Base-by-base conservation (phyloP, 2,329 filamentous ascomycete species). In the Epichloe sibirici region DNA sequence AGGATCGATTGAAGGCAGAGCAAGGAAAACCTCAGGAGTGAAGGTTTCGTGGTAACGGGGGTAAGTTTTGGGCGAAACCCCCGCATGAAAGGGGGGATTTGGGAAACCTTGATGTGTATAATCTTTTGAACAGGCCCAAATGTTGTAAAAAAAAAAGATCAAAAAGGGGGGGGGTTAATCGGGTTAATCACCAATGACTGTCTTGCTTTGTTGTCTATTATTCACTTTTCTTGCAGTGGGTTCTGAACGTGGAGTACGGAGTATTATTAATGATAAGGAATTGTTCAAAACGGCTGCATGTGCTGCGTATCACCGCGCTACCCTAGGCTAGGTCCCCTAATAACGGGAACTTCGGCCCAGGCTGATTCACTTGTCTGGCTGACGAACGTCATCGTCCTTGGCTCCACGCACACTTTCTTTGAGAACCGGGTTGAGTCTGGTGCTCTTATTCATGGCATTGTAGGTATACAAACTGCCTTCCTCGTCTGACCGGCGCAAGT, bases 1-100 rank as follows among this genome's bases (percentile, higher is more conserved):
- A 73, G 64, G 70, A 73, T 48, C 63, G 59, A 51, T 53, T 59
- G 54, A 67, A 68, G 58, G 59, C 63, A 31, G 65, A 64, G 54
- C 61, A 65, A 52, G 58, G 56, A 40, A 62, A 66, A 56, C 47
- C 56, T 52, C 61, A 65, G 57, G 62, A 65, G 51, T 62, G 58
- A 58, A 43, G 43, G 13, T 3, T 6, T 23, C 9, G 11, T 34
- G 21, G 17, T 21, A 12, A 11, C 4, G 7, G 3, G n/a, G n/a
- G 15, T 4, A 35, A 35, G 15, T 12, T 17, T 13, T 5, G 37
- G 46, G 37, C 28, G 13, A 39, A 31, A 7, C 9, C 8, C 38
- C 15, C 35, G 4, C 34, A 3, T 34, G 51, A 28, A 25, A 2
- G 13, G 17, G 21, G 21, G 46, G 31, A 42, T 17, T 8, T 34